phyloP scores from a whole-genome alignment of 306 rosid species.

The Acacia acuminata region DNA sequence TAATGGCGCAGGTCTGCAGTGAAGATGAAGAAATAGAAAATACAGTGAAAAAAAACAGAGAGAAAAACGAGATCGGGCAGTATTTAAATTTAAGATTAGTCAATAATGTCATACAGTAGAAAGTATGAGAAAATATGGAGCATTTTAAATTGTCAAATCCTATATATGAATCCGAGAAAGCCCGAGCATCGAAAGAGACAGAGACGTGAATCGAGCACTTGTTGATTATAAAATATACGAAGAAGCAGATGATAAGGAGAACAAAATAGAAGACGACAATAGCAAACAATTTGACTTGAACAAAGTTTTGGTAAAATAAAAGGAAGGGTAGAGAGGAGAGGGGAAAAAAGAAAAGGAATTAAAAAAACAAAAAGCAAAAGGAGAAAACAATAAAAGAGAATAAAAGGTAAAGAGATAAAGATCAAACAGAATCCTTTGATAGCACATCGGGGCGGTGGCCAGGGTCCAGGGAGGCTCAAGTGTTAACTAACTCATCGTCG shows the following conservation, averaged over 20 bases:
- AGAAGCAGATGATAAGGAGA: background rate
- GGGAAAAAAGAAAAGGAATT: background rate
- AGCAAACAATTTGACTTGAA: slow-evolving; percentile 23
- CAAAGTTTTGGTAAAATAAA: background rate
- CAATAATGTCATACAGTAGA: background rate
- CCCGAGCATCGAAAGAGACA: background rate
- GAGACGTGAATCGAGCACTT: background rate
- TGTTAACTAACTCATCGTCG: background rate
- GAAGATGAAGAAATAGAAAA: too few species aligned
- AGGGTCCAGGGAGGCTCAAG: slow-evolving; percentile 42
- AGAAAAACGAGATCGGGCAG: too few species aligned
- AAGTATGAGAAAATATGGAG: background rate
- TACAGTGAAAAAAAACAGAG: too few species aligned
- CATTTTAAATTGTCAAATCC: background rate
- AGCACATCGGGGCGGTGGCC: slow-evolving; percentile 42
- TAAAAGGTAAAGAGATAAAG: background rate
- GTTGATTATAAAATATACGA: background rate
- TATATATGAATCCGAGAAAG: background rate
- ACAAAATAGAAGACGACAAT: background rate
- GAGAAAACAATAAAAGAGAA: background rate
- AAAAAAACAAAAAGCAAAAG: background rate
- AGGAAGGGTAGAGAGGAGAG: background rate
- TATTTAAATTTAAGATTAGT: background rate
- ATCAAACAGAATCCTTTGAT: slow-evolving; percentile 32
- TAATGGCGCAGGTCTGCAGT: background rate